phyloP scores from a whole-genome alignment of 2,329 filamentous ascomycete genomes.

The Cyphellophora attinorum region DNA sequence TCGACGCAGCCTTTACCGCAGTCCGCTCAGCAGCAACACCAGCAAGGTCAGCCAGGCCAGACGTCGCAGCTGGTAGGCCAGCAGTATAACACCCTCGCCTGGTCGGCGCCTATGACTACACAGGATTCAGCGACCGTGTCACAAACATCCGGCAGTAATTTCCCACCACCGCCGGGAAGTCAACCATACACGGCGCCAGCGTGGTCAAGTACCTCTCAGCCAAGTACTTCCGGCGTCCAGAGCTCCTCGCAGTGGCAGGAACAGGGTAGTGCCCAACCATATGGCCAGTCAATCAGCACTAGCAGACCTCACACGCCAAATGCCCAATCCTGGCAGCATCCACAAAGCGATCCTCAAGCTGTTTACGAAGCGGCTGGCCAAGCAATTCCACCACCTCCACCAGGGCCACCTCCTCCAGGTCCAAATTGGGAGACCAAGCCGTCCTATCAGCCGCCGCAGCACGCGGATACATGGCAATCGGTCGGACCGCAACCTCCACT shows the following conservation, averaged over 20 bases:
- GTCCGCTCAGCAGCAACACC: slow-evolving; percentile 25
- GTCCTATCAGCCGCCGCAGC: neutral
- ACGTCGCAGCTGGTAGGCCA: neutral
- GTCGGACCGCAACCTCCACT: neutral
- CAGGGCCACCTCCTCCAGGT: slow-evolving; percentile 5
- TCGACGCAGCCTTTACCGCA: slow-evolving; percentile 22
- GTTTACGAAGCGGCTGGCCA: slow-evolving; percentile 3
- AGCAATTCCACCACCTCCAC: slow-evolving; percentile 5
- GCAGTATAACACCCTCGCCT: slow-evolving; percentile 17
- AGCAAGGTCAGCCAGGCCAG: slow-evolving; percentile 25
- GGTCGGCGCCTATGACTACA: neutral
- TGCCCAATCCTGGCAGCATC: neutral
- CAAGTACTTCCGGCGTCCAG: slow-evolving; percentile 2
- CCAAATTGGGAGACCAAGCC: neutral
- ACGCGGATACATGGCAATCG: neutral
- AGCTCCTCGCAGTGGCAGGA: neutral
- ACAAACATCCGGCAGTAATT: neutral
- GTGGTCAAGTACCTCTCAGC: slow-evolving; percentile 15
- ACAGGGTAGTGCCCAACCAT: neutral
- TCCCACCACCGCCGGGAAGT: slow-evolving; percentile 14
- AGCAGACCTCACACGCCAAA: slow-evolving; percentile 1
- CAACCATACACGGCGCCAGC: slow-evolving; percentile 16
- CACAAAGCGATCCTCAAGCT: no score
- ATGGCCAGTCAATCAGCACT: slow-evolving; percentile 1
- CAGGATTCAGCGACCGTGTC: slow-evolving; percentile 9